Conservation (phyloP, 1,139 yeast species). For the Kodamaea derodonti region DNA sequence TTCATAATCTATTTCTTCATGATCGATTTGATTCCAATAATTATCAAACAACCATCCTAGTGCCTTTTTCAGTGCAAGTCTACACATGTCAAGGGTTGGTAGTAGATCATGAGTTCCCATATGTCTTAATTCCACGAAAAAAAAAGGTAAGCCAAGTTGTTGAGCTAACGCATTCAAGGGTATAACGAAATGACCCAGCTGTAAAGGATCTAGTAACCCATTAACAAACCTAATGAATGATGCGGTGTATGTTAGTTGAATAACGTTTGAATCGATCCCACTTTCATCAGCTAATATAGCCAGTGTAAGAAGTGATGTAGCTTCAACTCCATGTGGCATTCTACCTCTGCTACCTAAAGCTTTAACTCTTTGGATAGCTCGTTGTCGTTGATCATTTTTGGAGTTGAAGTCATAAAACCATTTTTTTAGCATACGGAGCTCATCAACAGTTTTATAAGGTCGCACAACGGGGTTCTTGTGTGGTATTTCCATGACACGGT, state of each 20-base stretch:
- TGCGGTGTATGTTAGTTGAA: slow-evolving; percentile 65
- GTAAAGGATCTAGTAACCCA: slow-evolving; percentile 85
- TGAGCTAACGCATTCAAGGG: slow-evolving; percentile 76
- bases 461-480: slow-evolving; percentile 43
- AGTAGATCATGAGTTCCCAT: slow-evolving; percentile 86
- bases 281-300: slow-evolving; percentile 29
- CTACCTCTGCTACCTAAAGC: slow-evolving; percentile 36
- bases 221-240: slow-evolving; percentile 84
- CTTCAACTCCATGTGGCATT: slow-evolving; percentile 45
- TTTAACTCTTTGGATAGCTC: slow-evolving; percentile 46
- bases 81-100: slow-evolving; percentile 66
- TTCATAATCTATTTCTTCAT: slow-evolving; percentile 21
- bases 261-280: slow-evolving; percentile 21
- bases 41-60: slow-evolving; percentile 69
- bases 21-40: slow-evolving; percentile 61
- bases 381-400: slow-evolving; percentile 19
- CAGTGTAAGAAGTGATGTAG: slow-evolving; percentile 61
- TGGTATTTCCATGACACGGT: background rate
- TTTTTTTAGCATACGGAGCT: slow-evolving; percentile 48
- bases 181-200: slow-evolving; percentile 72
- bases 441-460: slow-evolving; percentile 53
- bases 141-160: slow-evolving; percentile 65
- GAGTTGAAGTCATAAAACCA: slow-evolving; percentile 51
- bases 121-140: slow-evolving; percentile 88
- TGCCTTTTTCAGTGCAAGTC: slow-evolving; percentile 57